A percentile compares a stretch with the other conserved stretches of the same genome.
Conservation (phyloP, 2,329 filamentous ascomycete genomes). For the Colletotrichum euphorbiae region DNA sequence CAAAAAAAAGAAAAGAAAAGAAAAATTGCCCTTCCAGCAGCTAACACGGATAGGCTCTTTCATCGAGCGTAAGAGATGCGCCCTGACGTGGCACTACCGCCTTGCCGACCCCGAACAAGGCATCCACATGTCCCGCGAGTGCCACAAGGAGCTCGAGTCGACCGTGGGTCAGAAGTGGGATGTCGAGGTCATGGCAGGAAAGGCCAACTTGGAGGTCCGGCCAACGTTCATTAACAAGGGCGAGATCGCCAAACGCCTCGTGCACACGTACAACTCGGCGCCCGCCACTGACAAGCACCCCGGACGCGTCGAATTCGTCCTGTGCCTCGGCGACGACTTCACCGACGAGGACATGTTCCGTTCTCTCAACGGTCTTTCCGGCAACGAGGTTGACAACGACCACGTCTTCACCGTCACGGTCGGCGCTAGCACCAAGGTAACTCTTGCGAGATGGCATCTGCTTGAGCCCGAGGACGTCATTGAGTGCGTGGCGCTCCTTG, state of each 20-base stretch:
- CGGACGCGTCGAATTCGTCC: slow-evolving; percentile 81
- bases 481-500: slow-evolving; percentile 70
- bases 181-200: slow-evolving; percentile 96
- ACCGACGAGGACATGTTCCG: slow-evolving; percentile 99
- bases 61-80: slow-evolving; percentile 93
- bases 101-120: slow-evolving; percentile 89
- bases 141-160: slow-evolving; percentile 82
- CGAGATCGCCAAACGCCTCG: slow-evolving; percentile 87
- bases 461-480: slow-evolving; percentile 91
- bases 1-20: background rate
- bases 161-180: slow-evolving; percentile 85
- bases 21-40: too few species aligned
- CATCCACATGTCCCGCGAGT: slow-evolving; percentile 81
- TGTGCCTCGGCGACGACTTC: slow-evolving; percentile 95
- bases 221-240: slow-evolving; percentile 98
- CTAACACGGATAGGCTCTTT: slow-evolving; percentile 73
- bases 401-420: slow-evolving; percentile 93
- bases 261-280: slow-evolving; percentile 74
- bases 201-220: slow-evolving; percentile 97
- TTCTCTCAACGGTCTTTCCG: slow-evolving; percentile 72
- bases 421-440: slow-evolving; percentile 91
- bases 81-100: slow-evolving; percentile 97
- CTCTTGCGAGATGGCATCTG: slow-evolving; percentile 89
- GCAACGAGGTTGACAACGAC: slow-evolving; percentile 66
- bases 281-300: slow-evolving; percentile 56